Base-by-base conservation (phyloP, 73 alveolate genomes). In the Symbiodinium natans region DNA sequence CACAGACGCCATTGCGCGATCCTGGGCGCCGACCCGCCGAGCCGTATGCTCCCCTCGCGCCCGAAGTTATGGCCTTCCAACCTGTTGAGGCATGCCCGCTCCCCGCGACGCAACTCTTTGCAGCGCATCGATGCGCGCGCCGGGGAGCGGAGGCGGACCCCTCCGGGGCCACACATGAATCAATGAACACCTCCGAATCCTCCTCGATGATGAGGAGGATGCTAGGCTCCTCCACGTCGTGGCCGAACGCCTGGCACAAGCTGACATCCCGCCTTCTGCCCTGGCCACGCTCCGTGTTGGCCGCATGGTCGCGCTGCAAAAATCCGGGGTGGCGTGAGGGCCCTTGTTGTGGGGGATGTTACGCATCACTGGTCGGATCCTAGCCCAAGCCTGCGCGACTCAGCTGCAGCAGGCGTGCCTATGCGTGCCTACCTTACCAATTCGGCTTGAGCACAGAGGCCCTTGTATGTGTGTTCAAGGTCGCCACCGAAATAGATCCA, bases 281-380 rank as follows among this genome's bases (percentile, higher is more conserved):
- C 29, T 33, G 42, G 41, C 83, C 83, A 0, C 41, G 42, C 83
- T 73, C 25, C 83, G 83, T 4, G 39, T 73, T 6, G 83, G 83
- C 83, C 83, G 83, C 40, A 19, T 71, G 41, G 83, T 71, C 42
- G 83, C 83, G 40, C 41, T n/a, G 83, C 83, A 17, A 8, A 71
- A 2, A 41, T 25, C 83, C 59, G 59, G 59, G 59, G 75, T 15
- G 75, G 75, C 75, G 29, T 56, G 34, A 27, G 75, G 34, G 75
- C 59, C 75, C 75, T 56, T 56, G 75, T 56, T 1, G 36, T 4
- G 2, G 75, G 75, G 6, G 34, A 5, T 56, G 75, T 56, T 9
- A 27, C 19, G 10, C 29, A 2, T 10, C 75, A 31, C 75, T 25
- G 34, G 34, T 7, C 75, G 75, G 34, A 25, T 25, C 3, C 74